Evolutionary conservation across 805 yeast species (phyloP).

Genomic region (Candida mattraensis): DNA sequence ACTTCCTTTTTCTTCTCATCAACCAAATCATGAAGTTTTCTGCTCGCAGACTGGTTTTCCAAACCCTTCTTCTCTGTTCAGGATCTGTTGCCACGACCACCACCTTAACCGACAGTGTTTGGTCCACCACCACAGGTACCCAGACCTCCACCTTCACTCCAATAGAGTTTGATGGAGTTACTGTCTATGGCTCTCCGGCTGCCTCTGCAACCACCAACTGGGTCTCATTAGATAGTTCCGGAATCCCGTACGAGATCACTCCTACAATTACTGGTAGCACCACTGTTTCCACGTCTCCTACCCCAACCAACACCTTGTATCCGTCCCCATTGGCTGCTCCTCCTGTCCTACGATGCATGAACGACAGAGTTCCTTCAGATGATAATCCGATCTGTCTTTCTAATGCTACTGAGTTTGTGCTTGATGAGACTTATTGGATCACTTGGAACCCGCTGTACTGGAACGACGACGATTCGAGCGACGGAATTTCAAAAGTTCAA

Average conservation of each 20-base stretch:
- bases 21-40: too few species aligned
- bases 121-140: slow-evolving; percentile 4
- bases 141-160: slow-evolving; percentile 1
- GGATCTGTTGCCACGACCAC: too few species aligned
- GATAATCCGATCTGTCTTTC: slow-evolving; percentile 1
- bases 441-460: slow-evolving; percentile 3
- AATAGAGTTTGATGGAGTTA: slow-evolving; percentile 1
- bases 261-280: slow-evolving; percentile 2
- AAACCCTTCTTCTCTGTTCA: too few species aligned
- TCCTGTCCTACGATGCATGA: slow-evolving; percentile 4
- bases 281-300: slow-evolving; percentile 2
- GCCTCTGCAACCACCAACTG: slow-evolving; percentile 1
- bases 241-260: slow-evolving; percentile 3
- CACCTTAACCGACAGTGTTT: not conserved
- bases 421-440: slow-evolving; percentile 4
- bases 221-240: slow-evolving; percentile 4
- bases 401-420: slow-evolving; percentile 1
- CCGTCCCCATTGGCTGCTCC: slow-evolving; percentile 5
- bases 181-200: slow-evolving; percentile 2
- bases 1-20: too few species aligned
- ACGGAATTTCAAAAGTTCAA: slow-evolving; percentile 1
- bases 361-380: slow-evolving; percentile 2
- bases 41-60: too few species aligned
- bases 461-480: slow-evolving; percentile 1
- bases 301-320: slow-evolving; percentile 2